Conservation (phyloP, 176 grass and related monocot genomes). For the Melocanna baccifera region DNA sequence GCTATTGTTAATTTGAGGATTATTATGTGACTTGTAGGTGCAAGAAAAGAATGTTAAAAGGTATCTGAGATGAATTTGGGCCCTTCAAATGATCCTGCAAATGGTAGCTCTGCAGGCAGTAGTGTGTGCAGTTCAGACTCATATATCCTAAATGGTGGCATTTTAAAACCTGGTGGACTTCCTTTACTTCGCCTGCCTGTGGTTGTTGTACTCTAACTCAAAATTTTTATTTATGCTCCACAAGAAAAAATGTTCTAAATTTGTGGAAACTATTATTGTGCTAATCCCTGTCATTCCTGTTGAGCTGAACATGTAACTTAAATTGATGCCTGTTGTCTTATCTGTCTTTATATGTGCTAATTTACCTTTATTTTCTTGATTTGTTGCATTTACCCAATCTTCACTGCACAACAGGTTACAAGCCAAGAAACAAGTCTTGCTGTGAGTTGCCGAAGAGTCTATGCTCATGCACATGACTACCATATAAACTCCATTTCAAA, state of each 20-base stretch:
- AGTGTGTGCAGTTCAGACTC: conserved; percentile 12
- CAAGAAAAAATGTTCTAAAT: background rate
- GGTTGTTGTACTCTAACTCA: conserved; percentile 75
- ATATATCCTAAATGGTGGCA: conserved; percentile 56
- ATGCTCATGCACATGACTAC: conserved; percentile 96
- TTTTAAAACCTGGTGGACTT: conserved; percentile 40
- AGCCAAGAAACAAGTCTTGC: conserved; percentile 75
- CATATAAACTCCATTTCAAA: conserved; percentile 99
- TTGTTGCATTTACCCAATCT: conserved; percentile 4
- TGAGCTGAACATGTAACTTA: background rate
- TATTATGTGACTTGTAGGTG: conserved; percentile 51
- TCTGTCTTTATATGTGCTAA: background rate
- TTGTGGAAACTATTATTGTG: background rate
- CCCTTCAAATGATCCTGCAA: conserved; percentile 52
- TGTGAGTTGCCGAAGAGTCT: conserved; percentile 83
- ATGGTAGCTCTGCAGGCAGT: conserved; percentile 52
- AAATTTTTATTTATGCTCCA: conserved; percentile 10
- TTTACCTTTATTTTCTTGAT: conserved; percentile 25
- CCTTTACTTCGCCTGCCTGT: conserved; percentile 71
- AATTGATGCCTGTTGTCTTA: background rate
- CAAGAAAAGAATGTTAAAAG: conserved; percentile 99
- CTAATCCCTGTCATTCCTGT: conserved; percentile 10
- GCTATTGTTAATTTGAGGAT: conserved; percentile 21
- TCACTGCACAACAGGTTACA: conserved; percentile 43
- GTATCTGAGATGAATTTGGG: conserved; percentile 77